Conservation (phyloP, 2,329 filamentous ascomycete genomes). For the Aureobasidium sp. region DNA sequence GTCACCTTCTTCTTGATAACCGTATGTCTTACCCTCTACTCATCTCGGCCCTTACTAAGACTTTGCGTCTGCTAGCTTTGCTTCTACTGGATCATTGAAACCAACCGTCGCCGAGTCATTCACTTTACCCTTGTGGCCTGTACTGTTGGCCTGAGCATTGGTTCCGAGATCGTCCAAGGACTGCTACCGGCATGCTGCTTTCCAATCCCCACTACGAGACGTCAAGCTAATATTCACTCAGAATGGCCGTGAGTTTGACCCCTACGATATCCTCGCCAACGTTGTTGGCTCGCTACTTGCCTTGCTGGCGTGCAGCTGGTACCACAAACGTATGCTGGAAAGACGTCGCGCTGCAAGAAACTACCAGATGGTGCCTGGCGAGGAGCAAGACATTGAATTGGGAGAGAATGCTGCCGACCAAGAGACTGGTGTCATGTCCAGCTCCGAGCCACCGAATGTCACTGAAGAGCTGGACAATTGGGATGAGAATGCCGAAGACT, state of each 20-base stretch:
- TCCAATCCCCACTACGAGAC: neutral
- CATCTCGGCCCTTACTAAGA: neutral
- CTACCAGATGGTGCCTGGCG: slow-evolving; percentile 62
- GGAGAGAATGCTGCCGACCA: slow-evolving; percentile 46
- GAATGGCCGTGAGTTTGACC: slow-evolving; percentile 55
- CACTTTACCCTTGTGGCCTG: slow-evolving; percentile 77
- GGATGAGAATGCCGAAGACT: slow-evolving; percentile 75
- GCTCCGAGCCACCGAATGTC: slow-evolving; percentile 58
- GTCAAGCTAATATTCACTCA: slow-evolving; percentile 16
- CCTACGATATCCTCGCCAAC: slow-evolving; percentile 83
- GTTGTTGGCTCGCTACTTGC: slow-evolving; percentile 66
- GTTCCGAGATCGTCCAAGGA: slow-evolving; percentile 67
- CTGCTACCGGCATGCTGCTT: slow-evolving; percentile 53
- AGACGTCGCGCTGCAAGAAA: slow-evolving; percentile 65
- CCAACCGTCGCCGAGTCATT: slow-evolving; percentile 72
- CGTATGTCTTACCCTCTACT: slow-evolving; percentile 30
- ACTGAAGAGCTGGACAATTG: slow-evolving; percentile 87
- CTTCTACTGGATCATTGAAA: slow-evolving; percentile 98
- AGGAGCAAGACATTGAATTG: slow-evolving; percentile 62
- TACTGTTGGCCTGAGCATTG: slow-evolving; percentile 62
- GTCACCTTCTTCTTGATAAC: slow-evolving; percentile 87
- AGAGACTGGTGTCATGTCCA: slow-evolving; percentile 28
- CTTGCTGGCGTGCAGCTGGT: slow-evolving; percentile 73
- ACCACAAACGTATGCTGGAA: slow-evolving; percentile 93
- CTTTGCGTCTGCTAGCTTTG: slow-evolving; percentile 30